phyloP scores from a whole-genome alignment of 2,329 filamentous ascomycete genomes.

The Botrytis cinerea region DNA sequence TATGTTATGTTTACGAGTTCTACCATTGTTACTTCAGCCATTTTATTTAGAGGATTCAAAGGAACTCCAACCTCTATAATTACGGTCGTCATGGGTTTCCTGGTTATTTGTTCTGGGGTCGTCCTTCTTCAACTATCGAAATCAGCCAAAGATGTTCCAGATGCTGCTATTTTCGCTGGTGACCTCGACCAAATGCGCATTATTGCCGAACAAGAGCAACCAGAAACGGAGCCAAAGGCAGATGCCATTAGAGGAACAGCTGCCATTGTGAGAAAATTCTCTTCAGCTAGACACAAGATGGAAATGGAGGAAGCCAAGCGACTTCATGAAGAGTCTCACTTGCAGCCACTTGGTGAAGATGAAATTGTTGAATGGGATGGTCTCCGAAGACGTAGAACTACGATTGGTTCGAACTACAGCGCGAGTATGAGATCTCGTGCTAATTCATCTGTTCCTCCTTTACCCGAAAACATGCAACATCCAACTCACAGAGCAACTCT shows the following conservation, averaged over 20 bases:
- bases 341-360: conserved; percentile 76
- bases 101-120: conserved; percentile 91
- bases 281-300: conserved; percentile 71
- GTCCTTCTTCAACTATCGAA: conserved; percentile 95
- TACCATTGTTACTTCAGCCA: conserved; percentile 89
- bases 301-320: conserved; percentile 78
- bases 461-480: conserved; percentile 36
- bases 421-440: conserved; percentile 38
- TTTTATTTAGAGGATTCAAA: conserved; percentile 93
- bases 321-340: conserved; percentile 75
- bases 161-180: conserved; percentile 86
- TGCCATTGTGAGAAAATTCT: conserved; percentile 83
- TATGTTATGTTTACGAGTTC: conserved; percentile 98
- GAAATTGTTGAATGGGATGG: conserved; percentile 87
- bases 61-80: conserved; percentile 78
- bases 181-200: conserved; percentile 94
- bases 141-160: conserved; percentile 95
- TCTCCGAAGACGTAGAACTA: conserved; percentile 69
- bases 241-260: conserved; percentile 92
- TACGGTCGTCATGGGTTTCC: conserved; percentile 89
- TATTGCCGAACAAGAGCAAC: conserved; percentile 91
- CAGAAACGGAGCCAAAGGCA: conserved; percentile 94
- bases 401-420: conserved; percentile 43
- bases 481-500: conserved; percentile 26
- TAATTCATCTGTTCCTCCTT: conserved; percentile 37